phyloP scores from a whole-genome alignment of 2,329 filamentous ascomycete species.

The Eutypa lata region DNA sequence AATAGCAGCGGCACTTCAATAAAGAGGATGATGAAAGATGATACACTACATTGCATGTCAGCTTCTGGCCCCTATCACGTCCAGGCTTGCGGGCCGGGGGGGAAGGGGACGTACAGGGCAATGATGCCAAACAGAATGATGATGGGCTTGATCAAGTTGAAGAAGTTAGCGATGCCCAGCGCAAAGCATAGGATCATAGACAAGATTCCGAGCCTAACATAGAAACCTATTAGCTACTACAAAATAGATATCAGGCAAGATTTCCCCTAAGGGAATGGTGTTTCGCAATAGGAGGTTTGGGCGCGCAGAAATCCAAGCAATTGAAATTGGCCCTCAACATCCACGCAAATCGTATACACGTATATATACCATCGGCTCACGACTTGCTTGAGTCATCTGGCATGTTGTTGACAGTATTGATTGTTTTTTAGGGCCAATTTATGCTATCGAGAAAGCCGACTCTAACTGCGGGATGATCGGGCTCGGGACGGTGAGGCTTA shows the following conservation, averaged over 20 bases:
- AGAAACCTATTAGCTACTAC: conserved; percentile 15
- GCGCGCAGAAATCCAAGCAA: not conserved
- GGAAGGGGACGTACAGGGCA: conserved; percentile 44
- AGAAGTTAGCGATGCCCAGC: conserved; percentile 66
- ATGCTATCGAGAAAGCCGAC: not conserved
- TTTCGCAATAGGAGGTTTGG: not conserved
- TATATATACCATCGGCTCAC: not conserved
- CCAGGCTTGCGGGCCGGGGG: not conserved
- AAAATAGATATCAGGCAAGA: conserved; percentile 1
- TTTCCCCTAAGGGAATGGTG: not conserved
- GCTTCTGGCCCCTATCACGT: not conserved
- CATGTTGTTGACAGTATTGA: not conserved
- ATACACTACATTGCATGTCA: conserved; percentile 50
- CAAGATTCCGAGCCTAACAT: conserved; percentile 61
- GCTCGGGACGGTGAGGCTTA: conserved; percentile 39
- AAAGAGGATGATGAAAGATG: conserved; percentile 73
- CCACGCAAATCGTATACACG: not conserved
- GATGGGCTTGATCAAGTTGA: conserved; percentile 46
- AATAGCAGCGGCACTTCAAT: conserved; percentile 91
- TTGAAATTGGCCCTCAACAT: no score
- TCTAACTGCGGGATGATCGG: not conserved
- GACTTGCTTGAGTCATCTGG: not conserved
- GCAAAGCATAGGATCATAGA: conserved; percentile 71
- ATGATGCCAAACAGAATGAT: conserved; percentile 52
- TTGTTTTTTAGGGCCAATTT: not conserved